Conservation (phyloP, 306 rosid species). For the Cicer cuneatum region DNA sequence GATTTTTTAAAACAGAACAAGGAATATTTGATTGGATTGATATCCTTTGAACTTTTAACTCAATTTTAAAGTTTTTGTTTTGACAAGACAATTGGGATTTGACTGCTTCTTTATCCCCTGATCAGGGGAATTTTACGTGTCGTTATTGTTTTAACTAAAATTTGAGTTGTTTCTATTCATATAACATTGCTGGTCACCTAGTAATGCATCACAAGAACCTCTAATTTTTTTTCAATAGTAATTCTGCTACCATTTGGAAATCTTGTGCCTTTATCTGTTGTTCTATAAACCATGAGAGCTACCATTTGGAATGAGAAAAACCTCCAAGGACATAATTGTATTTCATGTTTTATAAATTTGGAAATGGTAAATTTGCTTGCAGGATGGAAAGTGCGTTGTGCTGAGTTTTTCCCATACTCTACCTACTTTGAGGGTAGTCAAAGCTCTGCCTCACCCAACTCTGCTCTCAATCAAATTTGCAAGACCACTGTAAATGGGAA, state of each 20-base stretch:
- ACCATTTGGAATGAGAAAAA: not conserved
- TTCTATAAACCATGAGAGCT: not conserved
- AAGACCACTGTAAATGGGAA: slow-evolving; percentile 63
- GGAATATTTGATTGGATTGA: not conserved
- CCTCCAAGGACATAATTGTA: not conserved
- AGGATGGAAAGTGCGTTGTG: slow-evolving; percentile 90
- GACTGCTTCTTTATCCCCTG: not conserved
- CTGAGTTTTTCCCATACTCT: slow-evolving; percentile 73
- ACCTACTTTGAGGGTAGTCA: slow-evolving; percentile 72
- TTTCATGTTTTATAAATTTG: slow-evolving; percentile 13
- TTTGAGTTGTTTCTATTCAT: not conserved
- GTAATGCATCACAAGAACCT: slow-evolving; percentile 15
- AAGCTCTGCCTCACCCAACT: slow-evolving; percentile 75
- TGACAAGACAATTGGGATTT: slow-evolving; percentile 4
- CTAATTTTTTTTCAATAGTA: not conserved
- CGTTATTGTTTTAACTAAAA: not conserved
- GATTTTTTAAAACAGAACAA: not conserved
- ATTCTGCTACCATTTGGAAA: slow-evolving; percentile 17
- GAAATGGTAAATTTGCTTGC: slow-evolving; percentile 45
- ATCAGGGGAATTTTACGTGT: not conserved
- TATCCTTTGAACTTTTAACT: not conserved
- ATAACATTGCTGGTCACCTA: not conserved
- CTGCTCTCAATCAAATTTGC: slow-evolving; percentile 54
- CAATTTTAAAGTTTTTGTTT: not conserved
- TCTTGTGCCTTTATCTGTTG: not conserved